Evolutionary conservation across 495 filamentous ascomycete genomes (phyloP).

Genomic region (Penicillium ucsense): DNA sequence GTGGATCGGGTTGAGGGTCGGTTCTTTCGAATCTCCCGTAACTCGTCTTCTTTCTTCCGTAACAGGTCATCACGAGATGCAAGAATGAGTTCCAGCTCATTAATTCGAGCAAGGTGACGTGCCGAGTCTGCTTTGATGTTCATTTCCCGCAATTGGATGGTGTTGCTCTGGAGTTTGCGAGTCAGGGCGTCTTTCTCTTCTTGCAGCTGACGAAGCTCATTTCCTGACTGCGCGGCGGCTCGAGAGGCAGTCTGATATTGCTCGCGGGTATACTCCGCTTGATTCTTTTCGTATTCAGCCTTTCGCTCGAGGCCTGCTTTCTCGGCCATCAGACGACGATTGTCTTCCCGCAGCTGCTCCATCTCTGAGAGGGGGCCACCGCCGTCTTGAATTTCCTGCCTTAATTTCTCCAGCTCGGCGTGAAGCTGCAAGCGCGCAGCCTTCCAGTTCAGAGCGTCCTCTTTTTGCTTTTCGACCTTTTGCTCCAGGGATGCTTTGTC

Average conservation of each 20-base stretch:
- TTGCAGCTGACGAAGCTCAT: constrained; percentile 42
- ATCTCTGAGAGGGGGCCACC: constrained; percentile 42
- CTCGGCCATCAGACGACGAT: constrained; percentile 31
- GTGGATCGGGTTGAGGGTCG: constrained; percentile 38
- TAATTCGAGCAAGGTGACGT: constrained; percentile 30
- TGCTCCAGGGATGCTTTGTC: constrained; percentile 19
- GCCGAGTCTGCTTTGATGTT: constrained; percentile 33
- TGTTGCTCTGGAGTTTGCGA: constrained; percentile 42
- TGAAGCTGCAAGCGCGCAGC: constrained; percentile 39
- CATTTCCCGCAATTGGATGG: constrained; percentile 40
- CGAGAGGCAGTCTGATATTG: constrained; percentile 57
- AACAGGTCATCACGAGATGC: constrained; percentile 38
- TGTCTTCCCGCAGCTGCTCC: constrained; percentile 36
- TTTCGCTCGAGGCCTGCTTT: constrained; percentile 36
- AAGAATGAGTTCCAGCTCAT: constrained; percentile 38
- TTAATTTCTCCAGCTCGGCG: constrained; percentile 39
- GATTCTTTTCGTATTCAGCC: constrained; percentile 41
- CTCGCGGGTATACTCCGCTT: constrained; percentile 48
- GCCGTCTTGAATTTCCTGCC: constrained; percentile 36
- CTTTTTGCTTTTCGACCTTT: constrained; percentile 28
- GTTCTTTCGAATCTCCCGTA: constrained; percentile 45
- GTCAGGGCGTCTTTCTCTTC: constrained; percentile 37
- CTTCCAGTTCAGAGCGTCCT: constrained; percentile 38
- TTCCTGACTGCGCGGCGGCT: constrained; percentile 36
- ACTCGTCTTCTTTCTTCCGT: constrained; percentile 50